Percentiles rank a stretch among this genome's conserved stretches.
Conservation (phyloP, 2,329 filamentous ascomycete genomes). For the Arthrinium phaeospermum region DNA sequence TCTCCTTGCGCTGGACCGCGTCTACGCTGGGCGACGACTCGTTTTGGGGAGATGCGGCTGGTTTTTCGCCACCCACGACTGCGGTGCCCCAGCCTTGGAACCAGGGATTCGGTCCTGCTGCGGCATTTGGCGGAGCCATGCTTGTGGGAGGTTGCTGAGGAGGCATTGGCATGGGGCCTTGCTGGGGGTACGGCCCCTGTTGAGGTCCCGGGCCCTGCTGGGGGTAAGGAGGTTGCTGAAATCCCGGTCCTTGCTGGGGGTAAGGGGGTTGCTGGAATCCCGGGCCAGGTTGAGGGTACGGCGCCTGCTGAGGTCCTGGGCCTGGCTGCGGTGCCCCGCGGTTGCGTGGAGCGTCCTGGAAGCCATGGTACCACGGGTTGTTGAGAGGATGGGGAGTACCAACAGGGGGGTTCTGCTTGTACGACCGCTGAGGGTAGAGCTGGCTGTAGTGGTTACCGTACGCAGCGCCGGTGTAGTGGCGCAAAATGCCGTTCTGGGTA, state of each 20-base stretch:
- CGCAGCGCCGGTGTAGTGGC: constrained; percentile 62
- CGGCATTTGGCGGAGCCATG: constrained; percentile 19
- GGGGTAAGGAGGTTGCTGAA: neutral
- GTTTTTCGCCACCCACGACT: constrained; percentile 11
- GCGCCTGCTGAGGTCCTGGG: neutral
- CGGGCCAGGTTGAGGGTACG: neutral
- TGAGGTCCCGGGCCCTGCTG: neutral
- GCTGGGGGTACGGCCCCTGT: neutral
- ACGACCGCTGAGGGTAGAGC: constrained; percentile 51
- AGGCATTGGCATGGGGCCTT: neutral
- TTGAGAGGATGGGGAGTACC: constrained; percentile 50
- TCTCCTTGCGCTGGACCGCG: neutral
- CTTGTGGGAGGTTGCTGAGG: constrained; percentile 5
- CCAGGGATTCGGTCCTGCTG: constrained; percentile 26
- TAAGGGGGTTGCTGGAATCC: neutral
- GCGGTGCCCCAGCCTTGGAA: constrained; percentile 30
- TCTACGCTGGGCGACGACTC: constrained; percentile 14
- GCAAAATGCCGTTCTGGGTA: constrained; percentile 54
- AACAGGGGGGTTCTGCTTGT: constrained; percentile 41
- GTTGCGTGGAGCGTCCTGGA: constrained; percentile 25
- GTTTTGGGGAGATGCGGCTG: constrained; percentile 15
- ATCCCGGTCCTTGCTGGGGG: neutral
- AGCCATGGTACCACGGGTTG: constrained; percentile 51
- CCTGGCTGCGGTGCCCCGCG: neutral
- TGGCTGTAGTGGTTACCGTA: constrained; percentile 57